Evolutionary conservation across 2,329 filamentous ascomycete genomes (phyloP).

Genomic region (Pseudogymnoascus verrucosus): DNA sequence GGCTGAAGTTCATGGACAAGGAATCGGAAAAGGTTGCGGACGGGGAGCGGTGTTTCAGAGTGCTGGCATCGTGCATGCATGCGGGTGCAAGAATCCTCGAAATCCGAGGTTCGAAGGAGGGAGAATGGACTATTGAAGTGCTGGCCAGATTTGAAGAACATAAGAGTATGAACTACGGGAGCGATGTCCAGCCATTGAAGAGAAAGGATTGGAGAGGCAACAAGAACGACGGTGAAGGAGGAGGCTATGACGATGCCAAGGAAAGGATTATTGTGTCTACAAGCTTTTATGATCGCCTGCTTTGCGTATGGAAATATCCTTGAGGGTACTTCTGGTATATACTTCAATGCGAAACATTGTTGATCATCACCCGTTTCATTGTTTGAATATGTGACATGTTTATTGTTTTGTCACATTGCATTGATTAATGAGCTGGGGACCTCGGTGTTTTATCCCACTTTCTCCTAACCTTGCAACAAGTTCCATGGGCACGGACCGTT

Average conservation of each 20-base stretch:
- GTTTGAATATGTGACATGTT: neutral
- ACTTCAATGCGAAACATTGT: neutral
- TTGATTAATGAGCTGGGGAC: neutral
- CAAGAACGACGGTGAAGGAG: neutral
- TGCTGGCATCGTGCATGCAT: conserved; percentile 94
- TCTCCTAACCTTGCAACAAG: neutral
- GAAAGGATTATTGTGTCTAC: conserved; percentile 46
- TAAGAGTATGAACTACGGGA: conserved; percentile 91
- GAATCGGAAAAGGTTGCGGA: neutral
- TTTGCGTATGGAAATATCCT: conserved; percentile 55
- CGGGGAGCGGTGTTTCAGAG: conserved; percentile 30
- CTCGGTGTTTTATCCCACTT: neutral
- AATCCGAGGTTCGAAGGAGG: conserved; percentile 30
- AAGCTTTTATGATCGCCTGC: conserved; percentile 66
- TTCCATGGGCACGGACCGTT: neutral
- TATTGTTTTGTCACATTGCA: neutral
- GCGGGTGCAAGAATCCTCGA: conserved; percentile 65
- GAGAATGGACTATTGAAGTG: conserved; percentile 54
- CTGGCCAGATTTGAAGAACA: conserved; percentile 73
- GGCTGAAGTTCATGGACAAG: conserved; percentile 55
- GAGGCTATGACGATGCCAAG: conserved; percentile 8
- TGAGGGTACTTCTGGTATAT: neutral
- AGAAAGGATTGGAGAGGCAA: conserved; percentile 14
- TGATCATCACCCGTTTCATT: neutral
- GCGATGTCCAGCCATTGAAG: conserved; percentile 51